Conservation (phyloP, 352 stramenopile genomes). For the Phytopythium vexans region DNA sequence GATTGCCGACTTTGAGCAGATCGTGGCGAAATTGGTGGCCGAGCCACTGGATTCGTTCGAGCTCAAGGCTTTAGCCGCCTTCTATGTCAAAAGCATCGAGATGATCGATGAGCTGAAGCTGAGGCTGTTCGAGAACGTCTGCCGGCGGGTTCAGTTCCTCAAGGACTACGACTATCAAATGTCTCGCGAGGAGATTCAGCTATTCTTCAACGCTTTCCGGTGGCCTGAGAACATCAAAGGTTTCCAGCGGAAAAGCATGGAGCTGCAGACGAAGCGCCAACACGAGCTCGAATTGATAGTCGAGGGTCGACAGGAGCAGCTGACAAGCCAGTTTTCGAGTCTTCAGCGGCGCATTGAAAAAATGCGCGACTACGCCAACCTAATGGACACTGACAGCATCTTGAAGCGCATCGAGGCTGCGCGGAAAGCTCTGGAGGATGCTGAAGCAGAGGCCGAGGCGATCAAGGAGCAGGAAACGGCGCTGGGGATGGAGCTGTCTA, state of each 20-base stretch:
- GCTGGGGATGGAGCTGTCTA: constrained; percentile 78
- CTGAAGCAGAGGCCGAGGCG: constrained; percentile 74
- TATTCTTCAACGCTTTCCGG: constrained; percentile 88
- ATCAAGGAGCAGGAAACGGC: constrained; percentile 89
- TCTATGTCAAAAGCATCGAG: constrained; percentile 73
- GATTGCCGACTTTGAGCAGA: constrained; percentile 85
- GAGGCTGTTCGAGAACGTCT: constrained; percentile 78
- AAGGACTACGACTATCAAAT: constrained; percentile 87
- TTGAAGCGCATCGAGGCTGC: constrained; percentile 79
- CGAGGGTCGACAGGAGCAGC: constrained; percentile 86
- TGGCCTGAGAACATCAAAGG: constrained; percentile 91
- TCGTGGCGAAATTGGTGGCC: constrained; percentile 81
- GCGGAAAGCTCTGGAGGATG: constrained; percentile 77
- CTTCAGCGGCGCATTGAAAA: constrained; percentile 89
- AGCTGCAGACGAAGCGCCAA: constrained; percentile 89
- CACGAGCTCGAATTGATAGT: constrained; percentile 88
- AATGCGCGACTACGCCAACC: constrained; percentile 85
- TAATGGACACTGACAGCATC: constrained; percentile 75
- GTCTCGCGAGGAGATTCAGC: constrained; percentile 86
- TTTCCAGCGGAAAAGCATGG: constrained; percentile 89
- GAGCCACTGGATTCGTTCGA: constrained; percentile 90
- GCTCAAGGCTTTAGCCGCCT: constrained; percentile 86
- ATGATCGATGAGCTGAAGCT: constrained; percentile 67
- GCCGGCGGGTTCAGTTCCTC: constrained; percentile 82
- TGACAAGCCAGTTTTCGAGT: constrained; percentile 69